Evolutionary conservation across 805 yeast species (phyloP), one percentile per base, ranked within the genome.

Genomic region (Wickerhamiella cacticola): DNA sequence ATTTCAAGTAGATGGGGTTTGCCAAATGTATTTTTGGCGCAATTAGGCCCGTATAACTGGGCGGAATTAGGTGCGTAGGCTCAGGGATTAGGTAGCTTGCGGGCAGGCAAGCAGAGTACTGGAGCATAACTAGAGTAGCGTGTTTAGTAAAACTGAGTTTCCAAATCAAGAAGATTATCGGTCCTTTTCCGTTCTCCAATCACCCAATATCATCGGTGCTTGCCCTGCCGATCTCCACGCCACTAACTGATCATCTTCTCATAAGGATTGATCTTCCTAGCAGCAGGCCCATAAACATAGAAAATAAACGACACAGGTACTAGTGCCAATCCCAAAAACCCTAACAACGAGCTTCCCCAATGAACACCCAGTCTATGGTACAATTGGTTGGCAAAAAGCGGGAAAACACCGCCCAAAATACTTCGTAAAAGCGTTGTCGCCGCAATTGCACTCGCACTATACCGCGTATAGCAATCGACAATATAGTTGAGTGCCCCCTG

Each of bases 361-460:
- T 68, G 80, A 15, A 74, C 75, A 12, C 59, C 60, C 31, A 63
- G 51, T 5, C 54, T 71, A 48, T 67, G 63, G 58, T 72, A 82
- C 75, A 82, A 70, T 28, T 75, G 73, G 33, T 68, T 58, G 5
- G 82, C 81, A 60, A 82, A 80, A 45, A 82, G 66, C 35, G 83
- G 82, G 67, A 78, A 78, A 2, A 71, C 74, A 52, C 76, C 75
- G 1, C 79, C 82, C 53, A 72, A 69, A 3, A 73, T 59, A 1
- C 80, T 74, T 56, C 83, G 67, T 45, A 74, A 57, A 43, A 78
- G 70, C 1, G 82, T 75, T 53, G 76, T 75, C 8, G 78, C 80
- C 3, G 85, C 82, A 50, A 78, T 69, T 2, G 80, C 81, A 16
- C 80, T 73, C 1, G 83, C 83, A 5, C 82, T 75, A 55, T 68